Evolutionary conservation across 352 stramenopile genomes (phyloP).

Genomic region (Halophytophthora batemanensis): DNA sequence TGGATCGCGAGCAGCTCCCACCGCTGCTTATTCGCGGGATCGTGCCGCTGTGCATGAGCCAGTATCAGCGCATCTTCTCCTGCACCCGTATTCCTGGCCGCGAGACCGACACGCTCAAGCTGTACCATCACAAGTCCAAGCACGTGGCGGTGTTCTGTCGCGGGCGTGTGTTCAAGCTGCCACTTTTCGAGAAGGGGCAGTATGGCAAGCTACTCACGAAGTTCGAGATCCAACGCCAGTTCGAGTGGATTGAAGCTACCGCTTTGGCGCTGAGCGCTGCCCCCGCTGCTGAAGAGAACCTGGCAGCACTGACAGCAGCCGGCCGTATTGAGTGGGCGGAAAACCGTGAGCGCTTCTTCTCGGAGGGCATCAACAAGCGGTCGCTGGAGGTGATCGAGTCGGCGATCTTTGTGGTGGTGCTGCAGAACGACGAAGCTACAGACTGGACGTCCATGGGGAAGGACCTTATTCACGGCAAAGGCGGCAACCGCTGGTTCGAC

Average conservation of each 20-base stretch:
- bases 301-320: conserved; percentile 78
- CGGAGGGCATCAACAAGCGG: conserved; percentile 84
- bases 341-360: conserved; percentile 87
- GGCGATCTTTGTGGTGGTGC: conserved; percentile 71
- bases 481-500: conserved; percentile 96
- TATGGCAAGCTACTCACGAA: conserved; percentile 68
- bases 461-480: conserved; percentile 81
- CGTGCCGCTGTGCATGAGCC: conserved; percentile 88
- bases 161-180: conserved; percentile 88
- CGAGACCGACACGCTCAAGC: conserved; percentile 79
- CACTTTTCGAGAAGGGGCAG: conserved; percentile 77
- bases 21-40: conserved; percentile 82
- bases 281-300: conserved; percentile 41
- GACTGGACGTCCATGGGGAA: conserved; percentile 71
- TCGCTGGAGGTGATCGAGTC: conserved; percentile 76
- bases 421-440: conserved; percentile 58
- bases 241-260: conserved; percentile 66
- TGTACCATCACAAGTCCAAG: conserved; percentile 72
- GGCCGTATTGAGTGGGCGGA: conserved; percentile 87
- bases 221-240: conserved; percentile 80
- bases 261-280: conserved; percentile 33
- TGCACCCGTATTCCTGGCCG: conserved; percentile 87
- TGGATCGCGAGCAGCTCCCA: conserved; percentile 80
- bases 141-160: conserved; percentile 86
- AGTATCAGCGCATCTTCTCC: conserved; percentile 89